phyloP scores from a whole-genome alignment of 208 protist species.

The Trichomonas tenax region DNA sequence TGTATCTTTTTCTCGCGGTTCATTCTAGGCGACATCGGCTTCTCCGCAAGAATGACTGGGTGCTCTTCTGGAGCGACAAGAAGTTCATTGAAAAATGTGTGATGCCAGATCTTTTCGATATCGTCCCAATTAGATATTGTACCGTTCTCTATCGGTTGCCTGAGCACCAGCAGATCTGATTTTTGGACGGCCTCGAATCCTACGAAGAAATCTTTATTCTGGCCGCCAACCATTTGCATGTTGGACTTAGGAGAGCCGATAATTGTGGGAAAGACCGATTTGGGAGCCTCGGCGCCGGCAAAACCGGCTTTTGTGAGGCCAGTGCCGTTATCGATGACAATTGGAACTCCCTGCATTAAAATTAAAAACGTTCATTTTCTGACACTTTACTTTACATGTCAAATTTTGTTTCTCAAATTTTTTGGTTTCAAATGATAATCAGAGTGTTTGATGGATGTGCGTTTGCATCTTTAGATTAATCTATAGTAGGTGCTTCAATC shows the following conservation, averaged over 20 bases:
- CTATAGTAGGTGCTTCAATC: too few species aligned
- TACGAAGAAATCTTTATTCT: slow-evolving; percentile 29
- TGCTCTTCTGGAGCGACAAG: slow-evolving; percentile 84
- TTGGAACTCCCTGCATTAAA: slow-evolving; percentile 25
- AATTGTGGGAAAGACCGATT: slow-evolving; percentile 30
- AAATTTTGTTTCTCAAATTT: too few species aligned
- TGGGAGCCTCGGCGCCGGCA: slow-evolving; percentile 59
- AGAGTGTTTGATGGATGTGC: too few species aligned
- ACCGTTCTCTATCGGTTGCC: slow-evolving; percentile 29
- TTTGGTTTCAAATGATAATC: too few species aligned
- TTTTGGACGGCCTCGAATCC: slow-evolving; percentile 27
- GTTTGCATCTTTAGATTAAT: too few species aligned
- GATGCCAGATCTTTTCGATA: slow-evolving; percentile 40
- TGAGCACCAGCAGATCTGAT: slow-evolving; percentile 13
- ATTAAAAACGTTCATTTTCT: background rate
- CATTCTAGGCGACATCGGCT: slow-evolving; percentile 61
- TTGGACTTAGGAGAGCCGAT: slow-evolving; percentile 16
- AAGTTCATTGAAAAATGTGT: slow-evolving; percentile 56
- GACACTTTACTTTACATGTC: too few species aligned
- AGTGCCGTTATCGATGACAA: slow-evolving; percentile 74
- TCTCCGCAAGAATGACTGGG: slow-evolving; percentile 74
- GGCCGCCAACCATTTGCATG: slow-evolving; percentile 23
- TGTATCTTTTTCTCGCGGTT: slow-evolving; percentile 68
- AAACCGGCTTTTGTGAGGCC: slow-evolving; percentile 69
- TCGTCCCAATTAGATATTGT: slow-evolving; percentile 35